These are phyloP conservation scores for Ambrosiella cleistominuta DNA, from an alignment of 2,329 filamentous ascomycete genomes.

Conservation along the genomic window DNA sequence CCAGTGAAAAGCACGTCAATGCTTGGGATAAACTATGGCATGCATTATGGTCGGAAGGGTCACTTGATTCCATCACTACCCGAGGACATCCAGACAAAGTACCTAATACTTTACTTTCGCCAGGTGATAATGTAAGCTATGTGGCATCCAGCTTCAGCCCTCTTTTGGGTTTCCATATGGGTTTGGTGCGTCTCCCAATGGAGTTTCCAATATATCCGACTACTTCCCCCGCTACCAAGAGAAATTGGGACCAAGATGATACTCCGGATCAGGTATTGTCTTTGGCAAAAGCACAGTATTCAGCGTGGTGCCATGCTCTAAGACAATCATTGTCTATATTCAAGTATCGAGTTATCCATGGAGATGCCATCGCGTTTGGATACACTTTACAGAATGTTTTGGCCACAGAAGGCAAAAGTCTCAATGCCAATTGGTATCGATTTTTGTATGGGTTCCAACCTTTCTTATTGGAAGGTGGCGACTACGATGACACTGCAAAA, in stretches of 20 bases:
- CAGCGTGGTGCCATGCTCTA: background rate
- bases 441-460: background rate
- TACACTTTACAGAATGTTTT: background rate
- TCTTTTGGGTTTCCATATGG: background rate
- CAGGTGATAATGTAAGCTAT: background rate
- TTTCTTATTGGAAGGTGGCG: background rate
- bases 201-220: background rate
- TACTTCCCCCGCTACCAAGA: background rate
- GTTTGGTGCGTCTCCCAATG: background rate
- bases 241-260: background rate
- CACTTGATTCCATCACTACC: background rate
- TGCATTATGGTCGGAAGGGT: background rate
- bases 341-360: background rate
- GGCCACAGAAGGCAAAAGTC: background rate
- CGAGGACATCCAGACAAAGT: background rate
- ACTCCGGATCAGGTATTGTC: background rate
- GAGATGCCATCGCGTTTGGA: background rate
- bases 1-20: too few species aligned
- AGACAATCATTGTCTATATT: background rate
- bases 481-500: background rate
- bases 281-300: background rate
- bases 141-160: background rate
- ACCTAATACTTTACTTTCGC: background rate
- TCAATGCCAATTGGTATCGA: background rate
- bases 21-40: too few species aligned